Evolutionary conservation across 177 flowering plant species (phyloP).

Genomic region (Vitis hybrid): DNA sequence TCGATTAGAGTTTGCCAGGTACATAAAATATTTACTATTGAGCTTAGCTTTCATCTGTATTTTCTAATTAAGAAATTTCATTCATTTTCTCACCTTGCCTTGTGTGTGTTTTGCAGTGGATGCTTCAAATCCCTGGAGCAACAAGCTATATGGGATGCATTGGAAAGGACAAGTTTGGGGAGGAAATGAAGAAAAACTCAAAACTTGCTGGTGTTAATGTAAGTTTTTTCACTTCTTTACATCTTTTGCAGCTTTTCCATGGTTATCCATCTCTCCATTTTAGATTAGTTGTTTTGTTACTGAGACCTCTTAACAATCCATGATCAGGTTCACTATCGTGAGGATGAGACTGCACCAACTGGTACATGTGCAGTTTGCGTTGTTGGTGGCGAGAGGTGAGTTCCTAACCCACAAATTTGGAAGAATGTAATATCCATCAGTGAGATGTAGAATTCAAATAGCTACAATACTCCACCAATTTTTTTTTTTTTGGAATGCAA

Average conservation of each 20-base stretch:
- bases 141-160: conserved; percentile 90
- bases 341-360: conserved; percentile 70
- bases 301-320: neutral
- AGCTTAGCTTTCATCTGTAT: neutral
- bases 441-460: too few relatives aligned
- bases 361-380: conserved; percentile 89
- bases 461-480: too few relatives aligned
- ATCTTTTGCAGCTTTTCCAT: neutral
- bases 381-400: conserved; percentile 95
- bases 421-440: too few relatives aligned
- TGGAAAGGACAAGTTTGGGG: conserved; percentile 54
- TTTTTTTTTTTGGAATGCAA: too few relatives aligned
- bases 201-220: conserved; percentile 60
- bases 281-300: neutral
- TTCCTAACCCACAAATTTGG: conserved; percentile 27
- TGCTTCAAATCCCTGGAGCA: conserved; percentile 95
- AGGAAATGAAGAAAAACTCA: too few relatives aligned
- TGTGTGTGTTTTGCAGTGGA: conserved; percentile 66
- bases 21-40: neutral
- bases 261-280: neutral
- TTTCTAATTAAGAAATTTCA: neutral
- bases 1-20: conserved; percentile 95
- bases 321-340: conserved; percentile 82
- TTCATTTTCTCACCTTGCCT: conserved; percentile 7
- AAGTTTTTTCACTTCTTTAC: conserved; percentile 13